phyloP scores from a whole-genome alignment of 371 early-diverging fungal species.

The Rhizopus stolonifer region DNA sequence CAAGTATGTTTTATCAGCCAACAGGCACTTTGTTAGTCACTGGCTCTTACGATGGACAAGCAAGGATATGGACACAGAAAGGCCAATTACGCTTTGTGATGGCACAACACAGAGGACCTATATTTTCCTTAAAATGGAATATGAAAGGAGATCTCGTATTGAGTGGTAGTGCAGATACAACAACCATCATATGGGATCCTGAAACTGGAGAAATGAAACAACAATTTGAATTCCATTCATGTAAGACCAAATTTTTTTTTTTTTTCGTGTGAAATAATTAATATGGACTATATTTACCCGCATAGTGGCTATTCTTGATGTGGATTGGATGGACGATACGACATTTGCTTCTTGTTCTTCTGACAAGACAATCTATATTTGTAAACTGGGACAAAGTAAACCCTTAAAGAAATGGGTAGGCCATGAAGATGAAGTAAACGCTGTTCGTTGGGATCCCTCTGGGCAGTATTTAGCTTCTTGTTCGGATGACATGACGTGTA shows the following conservation, averaged over 20 bases:
- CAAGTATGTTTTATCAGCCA: too few species aligned
- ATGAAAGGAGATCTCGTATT: constrained; percentile 72
- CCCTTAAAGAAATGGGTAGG: constrained; percentile 75
- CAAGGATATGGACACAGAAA: constrained; percentile 79
- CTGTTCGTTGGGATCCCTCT: constrained; percentile 85
- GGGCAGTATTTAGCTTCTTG: constrained; percentile 86
- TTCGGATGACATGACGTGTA: constrained; percentile 90
- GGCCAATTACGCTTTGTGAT: constrained; percentile 68
- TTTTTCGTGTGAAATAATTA: too few species aligned
- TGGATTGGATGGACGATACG: constrained; percentile 90
- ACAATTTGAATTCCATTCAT: constrained; percentile 74
- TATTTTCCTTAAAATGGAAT: constrained; percentile 90
- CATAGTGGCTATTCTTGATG: constrained; percentile 79
- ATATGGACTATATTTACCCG: background rate
- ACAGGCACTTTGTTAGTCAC: constrained; percentile 84
- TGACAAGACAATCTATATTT: constrained; percentile 82
- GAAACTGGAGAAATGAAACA: constrained; percentile 75
- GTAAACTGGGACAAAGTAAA: constrained; percentile 64
- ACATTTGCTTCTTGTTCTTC: constrained; percentile 92
- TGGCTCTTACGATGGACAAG: constrained; percentile 88
- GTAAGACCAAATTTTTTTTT: constrained; percentile 42
- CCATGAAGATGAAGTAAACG: constrained; percentile 87
- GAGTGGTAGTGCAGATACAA: constrained; percentile 81
- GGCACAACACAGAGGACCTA: constrained; percentile 78
- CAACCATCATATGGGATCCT: constrained; percentile 86